Evolutionary conservation across 2,329 filamentous ascomycete species (phyloP).

Genomic region (Massarina eburnea): DNA sequence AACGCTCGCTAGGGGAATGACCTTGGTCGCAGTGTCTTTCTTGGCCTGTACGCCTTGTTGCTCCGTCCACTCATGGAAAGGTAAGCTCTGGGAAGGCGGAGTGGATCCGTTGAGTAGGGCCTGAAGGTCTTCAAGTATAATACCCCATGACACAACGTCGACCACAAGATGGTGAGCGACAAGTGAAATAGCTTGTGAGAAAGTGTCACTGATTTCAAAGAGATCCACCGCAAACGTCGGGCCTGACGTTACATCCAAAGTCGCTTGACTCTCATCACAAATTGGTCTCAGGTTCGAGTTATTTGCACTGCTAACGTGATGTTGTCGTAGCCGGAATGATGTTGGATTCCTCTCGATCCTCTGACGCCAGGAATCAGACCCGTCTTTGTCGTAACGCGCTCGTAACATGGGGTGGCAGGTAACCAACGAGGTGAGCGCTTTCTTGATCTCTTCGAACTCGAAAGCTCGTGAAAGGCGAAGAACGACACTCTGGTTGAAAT

Average conservation of each 20-base stretch:
- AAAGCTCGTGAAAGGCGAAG: slow-evolving; percentile 25
- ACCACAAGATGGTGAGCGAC: slow-evolving; percentile 42
- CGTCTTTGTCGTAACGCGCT: slow-evolving; percentile 37
- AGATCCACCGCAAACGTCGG: slow-evolving; percentile 48
- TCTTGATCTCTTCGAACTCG: slow-evolving; percentile 25
- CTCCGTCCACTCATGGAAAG: slow-evolving; percentile 42
- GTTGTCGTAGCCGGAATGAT: slow-evolving; percentile 30
- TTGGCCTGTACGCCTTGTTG: slow-evolving; percentile 34
- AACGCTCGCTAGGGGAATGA: slow-evolving; percentile 30
- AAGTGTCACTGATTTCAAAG: slow-evolving; percentile 38
- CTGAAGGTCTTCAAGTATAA: slow-evolving; percentile 43
- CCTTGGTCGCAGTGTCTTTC: slow-evolving; percentile 22
- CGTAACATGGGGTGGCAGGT: slow-evolving; percentile 45
- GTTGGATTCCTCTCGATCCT: slow-evolving; percentile 24
- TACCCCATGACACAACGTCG: slow-evolving; percentile 44
- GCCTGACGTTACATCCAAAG: slow-evolving; percentile 36
- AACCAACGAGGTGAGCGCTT: slow-evolving; percentile 36
- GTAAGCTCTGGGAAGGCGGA: slow-evolving; percentile 30
- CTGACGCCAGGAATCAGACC: slow-evolving; percentile 36
- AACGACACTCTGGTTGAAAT: slow-evolving; percentile 38
- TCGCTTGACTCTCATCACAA: slow-evolving; percentile 33
- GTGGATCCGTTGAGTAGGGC: slow-evolving; percentile 29
- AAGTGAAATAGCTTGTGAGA: slow-evolving; percentile 39
- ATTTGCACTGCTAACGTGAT: slow-evolving; percentile 14
- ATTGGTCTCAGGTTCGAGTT: slow-evolving; percentile 20